Percentiles rank a stretch among this genome's conserved stretches.
Evolutionary conservation across 2,329 filamentous ascomycete genomes (phyloP).

Genomic region (Dryadomyces quercus-mongolicae): DNA sequence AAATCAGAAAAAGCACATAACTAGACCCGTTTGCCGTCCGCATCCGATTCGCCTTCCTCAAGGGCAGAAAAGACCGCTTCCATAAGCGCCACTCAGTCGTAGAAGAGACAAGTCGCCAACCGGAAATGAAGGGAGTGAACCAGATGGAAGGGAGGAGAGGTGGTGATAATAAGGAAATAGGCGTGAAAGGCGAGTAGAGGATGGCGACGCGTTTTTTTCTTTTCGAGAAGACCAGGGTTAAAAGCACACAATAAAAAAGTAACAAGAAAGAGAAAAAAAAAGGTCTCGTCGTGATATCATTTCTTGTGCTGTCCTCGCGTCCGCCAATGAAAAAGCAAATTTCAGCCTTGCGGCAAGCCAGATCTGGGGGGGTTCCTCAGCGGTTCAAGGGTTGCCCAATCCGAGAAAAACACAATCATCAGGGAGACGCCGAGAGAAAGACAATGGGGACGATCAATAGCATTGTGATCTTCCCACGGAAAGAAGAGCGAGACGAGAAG

Average conservation of each 20-base stretch:
- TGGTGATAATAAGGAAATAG: neutral
- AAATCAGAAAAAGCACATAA: slow-evolving; percentile 1
- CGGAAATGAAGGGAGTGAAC: neutral
- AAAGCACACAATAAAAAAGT: neutral
- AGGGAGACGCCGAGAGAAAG: slow-evolving; percentile 10
- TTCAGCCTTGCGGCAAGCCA: slow-evolving; percentile 51
- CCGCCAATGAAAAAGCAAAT: slow-evolving; percentile 27
- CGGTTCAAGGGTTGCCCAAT: slow-evolving; percentile 33
- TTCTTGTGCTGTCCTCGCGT: slow-evolving; percentile 27
- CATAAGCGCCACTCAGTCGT: slow-evolving; percentile 4
- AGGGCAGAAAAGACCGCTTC: slow-evolving; percentile 1
- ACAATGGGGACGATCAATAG: neutral
- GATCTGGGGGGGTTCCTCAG: slow-evolving; percentile 41
- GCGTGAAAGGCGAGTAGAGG: neutral
- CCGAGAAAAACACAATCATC: slow-evolving; percentile 24
- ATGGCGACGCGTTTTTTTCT: neutral
- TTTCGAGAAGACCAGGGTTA: neutral
- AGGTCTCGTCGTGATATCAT: slow-evolving; percentile 25
- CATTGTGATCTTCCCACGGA: neutral
- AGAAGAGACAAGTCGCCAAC: slow-evolving; percentile 2
- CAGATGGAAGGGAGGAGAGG: slow-evolving; percentile 1
- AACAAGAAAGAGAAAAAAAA: slow-evolving; percentile 8
- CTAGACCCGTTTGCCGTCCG: slow-evolving; percentile 7
- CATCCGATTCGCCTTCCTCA: neutral
- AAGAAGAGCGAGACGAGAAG: neutral